phyloP scores from a whole-genome alignment of 495 filamentous ascomycete genomes.

The Lindgomyces ingoldianus region DNA sequence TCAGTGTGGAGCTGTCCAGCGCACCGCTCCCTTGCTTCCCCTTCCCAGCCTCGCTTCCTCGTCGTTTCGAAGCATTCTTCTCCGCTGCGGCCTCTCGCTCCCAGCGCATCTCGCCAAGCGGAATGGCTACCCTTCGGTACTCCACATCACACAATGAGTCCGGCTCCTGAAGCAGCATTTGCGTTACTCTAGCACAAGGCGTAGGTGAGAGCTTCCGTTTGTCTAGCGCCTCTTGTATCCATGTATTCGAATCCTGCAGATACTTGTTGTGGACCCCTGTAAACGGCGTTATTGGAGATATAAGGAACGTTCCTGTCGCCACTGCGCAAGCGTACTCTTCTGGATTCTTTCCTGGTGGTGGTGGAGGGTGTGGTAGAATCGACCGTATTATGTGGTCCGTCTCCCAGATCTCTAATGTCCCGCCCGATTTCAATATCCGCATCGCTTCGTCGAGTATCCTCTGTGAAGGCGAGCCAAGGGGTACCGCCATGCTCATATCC shows the following conservation, averaged over 20 bases:
- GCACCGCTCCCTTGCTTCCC: slow-evolving; percentile 39
- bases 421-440: slow-evolving; percentile 75
- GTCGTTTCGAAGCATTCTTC: slow-evolving; percentile 23
- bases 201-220: slow-evolving; percentile 66
- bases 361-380: slow-evolving; percentile 71
- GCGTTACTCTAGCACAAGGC: slow-evolving; percentile 76
- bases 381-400: slow-evolving; percentile 76
- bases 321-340: slow-evolving; percentile 64
- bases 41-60: slow-evolving; percentile 37
- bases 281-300: slow-evolving; percentile 81
- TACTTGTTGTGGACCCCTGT: slow-evolving; percentile 74
- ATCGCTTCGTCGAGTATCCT: slow-evolving; percentile 74
- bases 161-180: slow-evolving; percentile 78
- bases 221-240: slow-evolving; percentile 77
- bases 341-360: slow-evolving; percentile 53
- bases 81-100: slow-evolving; percentile 70
- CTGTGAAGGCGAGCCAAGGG: slow-evolving; percentile 61
- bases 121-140: slow-evolving; percentile 77
- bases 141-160: slow-evolving; percentile 70
- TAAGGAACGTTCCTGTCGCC: slow-evolving; percentile 73
- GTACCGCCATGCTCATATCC: slow-evolving; percentile 70
- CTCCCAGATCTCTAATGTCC: slow-evolving; percentile 85
- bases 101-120: slow-evolving; percentile 84
- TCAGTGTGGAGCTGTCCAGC: slow-evolving; percentile 51
- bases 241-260: slow-evolving; percentile 79